These are phyloP conservation scores for Penicillium simplicissimum DNA, from an alignment of 495 filamentous ascomycete genomes.

Conservation along the genomic window DNA sequence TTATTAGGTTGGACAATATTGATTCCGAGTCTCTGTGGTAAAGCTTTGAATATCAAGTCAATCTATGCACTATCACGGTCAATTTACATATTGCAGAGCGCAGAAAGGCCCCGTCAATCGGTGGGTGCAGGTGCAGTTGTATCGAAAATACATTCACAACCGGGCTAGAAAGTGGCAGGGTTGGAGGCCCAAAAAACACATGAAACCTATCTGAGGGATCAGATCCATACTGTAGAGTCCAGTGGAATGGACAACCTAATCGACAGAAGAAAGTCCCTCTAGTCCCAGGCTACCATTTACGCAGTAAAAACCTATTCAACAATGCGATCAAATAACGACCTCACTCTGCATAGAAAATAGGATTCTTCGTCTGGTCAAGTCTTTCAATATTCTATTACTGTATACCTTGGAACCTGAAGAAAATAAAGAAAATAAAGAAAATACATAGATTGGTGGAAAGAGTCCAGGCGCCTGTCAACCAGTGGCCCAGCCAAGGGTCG, in stretches of 20 bases:
- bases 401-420: too few species aligned
- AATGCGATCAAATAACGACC: neutral
- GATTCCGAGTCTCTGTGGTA: too few species aligned
- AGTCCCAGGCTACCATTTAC: neutral
- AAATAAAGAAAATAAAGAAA: too few species aligned
- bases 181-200: slow-evolving; percentile 11
- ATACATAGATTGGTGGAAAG: neutral
- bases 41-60: too few species aligned
- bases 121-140: slow-evolving; percentile 1
- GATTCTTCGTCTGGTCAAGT: neutral
- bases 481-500: slow-evolving; percentile 6
- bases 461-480: slow-evolving; percentile 12
- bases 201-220: neutral
- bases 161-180: neutral
- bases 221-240: too few species aligned
- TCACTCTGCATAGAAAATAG: neutral
- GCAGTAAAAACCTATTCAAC: neutral
- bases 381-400: too few species aligned
- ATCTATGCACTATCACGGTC: neutral
- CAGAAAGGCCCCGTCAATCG: neutral
- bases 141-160: slow-evolving; percentile 3
- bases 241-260: too few species aligned
- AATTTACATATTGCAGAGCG: neutral
- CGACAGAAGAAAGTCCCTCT: too few species aligned
- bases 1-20: too few species aligned